Evolutionary conservation across 2,329 filamentous ascomycete genomes (phyloP).

Genomic region (Seiridium unicorne): DNA sequence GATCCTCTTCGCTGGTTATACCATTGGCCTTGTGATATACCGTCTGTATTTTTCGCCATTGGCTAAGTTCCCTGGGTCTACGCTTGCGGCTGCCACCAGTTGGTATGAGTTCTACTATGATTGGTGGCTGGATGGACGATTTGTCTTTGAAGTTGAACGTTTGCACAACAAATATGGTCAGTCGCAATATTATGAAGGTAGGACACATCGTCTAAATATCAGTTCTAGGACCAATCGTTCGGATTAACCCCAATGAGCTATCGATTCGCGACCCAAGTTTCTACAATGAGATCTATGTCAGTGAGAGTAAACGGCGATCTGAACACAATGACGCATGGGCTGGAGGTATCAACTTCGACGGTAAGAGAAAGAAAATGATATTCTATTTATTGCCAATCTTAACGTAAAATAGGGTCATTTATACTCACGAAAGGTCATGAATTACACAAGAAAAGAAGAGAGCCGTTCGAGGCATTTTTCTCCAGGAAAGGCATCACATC

Average conservation of each 20-base stretch:
- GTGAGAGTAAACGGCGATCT: conserved; percentile 9
- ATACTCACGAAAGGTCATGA: conserved; percentile 8
- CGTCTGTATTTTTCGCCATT: neutral
- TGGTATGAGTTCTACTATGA: neutral
- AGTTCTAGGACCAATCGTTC: conserved; percentile 11
- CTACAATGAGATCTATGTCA: conserved; percentile 8
- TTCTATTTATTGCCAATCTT: no score
- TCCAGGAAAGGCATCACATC: neutral
- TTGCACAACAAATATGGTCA: conserved; percentile 15
- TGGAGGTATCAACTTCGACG: conserved; percentile 5
- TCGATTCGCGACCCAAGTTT: conserved; percentile 1
- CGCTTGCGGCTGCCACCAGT: neutral
- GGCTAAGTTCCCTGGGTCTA: neutral
- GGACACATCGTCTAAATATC: no score
- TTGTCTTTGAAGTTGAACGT: neutral
- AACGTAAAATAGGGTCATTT: neutral
- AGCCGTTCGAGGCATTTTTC: conserved; percentile 12
- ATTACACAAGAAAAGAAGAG: conserved; percentile 9
- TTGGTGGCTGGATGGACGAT: neutral
- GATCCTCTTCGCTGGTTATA: neutral
- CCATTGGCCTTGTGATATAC: neutral
- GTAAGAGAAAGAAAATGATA: neutral
- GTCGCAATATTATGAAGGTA: neutral
- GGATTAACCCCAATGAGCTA: conserved; percentile 12
- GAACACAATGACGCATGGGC: conserved; percentile 7